Evolutionary conservation across 495 filamentous ascomycete genomes (phyloP), one percentile per base, ranked within the genome.

Genomic region (Cenococcum geophilum): DNA sequence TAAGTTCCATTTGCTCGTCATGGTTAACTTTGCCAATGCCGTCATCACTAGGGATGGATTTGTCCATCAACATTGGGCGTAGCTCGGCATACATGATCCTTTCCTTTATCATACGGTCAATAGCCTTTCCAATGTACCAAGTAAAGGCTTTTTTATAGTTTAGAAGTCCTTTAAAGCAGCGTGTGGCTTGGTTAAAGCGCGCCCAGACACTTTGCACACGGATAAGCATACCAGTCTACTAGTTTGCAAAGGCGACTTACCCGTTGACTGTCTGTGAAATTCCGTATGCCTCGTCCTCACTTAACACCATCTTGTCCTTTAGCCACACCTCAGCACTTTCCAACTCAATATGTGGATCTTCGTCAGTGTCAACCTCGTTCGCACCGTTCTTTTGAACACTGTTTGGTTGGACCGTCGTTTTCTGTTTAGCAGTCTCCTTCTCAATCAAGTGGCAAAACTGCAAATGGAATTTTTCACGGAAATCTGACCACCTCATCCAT

Each of bases 81-180:
- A 75, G 55, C 47, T 75, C 73, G 36, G 72, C 71, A 57, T 73
- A 75, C 73, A 75, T 75, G 47, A 75, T 60, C 42, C 66, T 65
- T n/a, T 72, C 68, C 9, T 64, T 18, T 27, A 75, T 73, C 73
- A 75, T 74, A 57, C 63, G 70, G 54, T 75, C 71, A 23, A 75
- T 75, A 10, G 71, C 71, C 1, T 60, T 55, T 20, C 69, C 67
- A 45, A 75, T 73, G 54, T 75, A 75, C 72, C 72, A 73, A 4
- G 65, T 55, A 57, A 70, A 75, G 20, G 69, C 62, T 23, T 64
- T 58, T 55, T 74, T 67, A 53, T 75, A 75, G 43, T 72, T 72
- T 11, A 75, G 36, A 23, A 75, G 60, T 4, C 73, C 73, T 57
- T 75, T 75, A 55, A 75, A 75, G 32, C 65, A 67, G 22, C 73